These are phyloP conservation scores for Petrea volubilis DNA, from an alignment of 257 asterid genomes.

Conservation along the genomic window DNA sequence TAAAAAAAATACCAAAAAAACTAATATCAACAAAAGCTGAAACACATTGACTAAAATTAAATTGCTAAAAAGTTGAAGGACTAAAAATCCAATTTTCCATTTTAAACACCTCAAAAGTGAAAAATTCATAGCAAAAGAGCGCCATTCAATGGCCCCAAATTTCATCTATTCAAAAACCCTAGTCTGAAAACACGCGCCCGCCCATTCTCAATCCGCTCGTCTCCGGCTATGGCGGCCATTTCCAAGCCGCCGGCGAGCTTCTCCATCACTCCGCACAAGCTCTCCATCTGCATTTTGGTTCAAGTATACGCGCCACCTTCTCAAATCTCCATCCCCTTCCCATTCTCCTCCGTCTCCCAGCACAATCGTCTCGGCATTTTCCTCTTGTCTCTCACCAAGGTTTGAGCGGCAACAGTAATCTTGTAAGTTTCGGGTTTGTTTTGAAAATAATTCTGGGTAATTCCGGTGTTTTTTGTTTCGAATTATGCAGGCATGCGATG, in stretches of 20 bases:
- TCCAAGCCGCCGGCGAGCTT: conserved; percentile 64
- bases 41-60: background rate
- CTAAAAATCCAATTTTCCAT: background rate
- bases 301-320: conserved; percentile 85
- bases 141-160: conserved; percentile 10
- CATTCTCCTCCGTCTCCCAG: conserved; percentile 85
- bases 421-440: background rate
- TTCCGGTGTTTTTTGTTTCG: conserved; percentile 6
- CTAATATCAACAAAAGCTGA: background rate
- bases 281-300: conserved; percentile 72
- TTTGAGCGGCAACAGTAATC: conserved; percentile 8
- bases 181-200: conserved; percentile 22
- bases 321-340: conserved; percentile 67
- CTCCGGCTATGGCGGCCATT: conserved; percentile 42
- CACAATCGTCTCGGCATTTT: conserved; percentile 83
- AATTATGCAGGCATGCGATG: conserved; percentile 61
- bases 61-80: background rate
- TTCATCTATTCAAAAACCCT: conserved; percentile 40
- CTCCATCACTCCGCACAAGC: conserved; percentile 81
- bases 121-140: background rate
- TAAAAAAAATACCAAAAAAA: background rate
- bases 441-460: background rate
- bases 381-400: conserved; percentile 79
- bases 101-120: background rate
- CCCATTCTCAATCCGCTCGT: conserved; percentile 16